phyloP scores from a whole-genome alignment of 257 asterid genomes.

The Solanum sejunctum region DNA sequence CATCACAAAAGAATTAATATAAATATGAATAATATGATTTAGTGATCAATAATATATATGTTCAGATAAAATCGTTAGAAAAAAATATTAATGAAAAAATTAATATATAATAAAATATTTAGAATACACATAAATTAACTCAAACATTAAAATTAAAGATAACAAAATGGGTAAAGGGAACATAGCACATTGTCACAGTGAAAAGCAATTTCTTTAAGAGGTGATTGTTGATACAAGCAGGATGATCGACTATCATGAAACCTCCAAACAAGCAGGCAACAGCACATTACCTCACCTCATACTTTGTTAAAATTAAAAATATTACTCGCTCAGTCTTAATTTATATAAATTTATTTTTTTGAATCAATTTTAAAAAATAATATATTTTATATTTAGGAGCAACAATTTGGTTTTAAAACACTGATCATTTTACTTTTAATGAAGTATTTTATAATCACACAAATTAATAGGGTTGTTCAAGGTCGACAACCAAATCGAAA shows the following conservation, averaged over 20 bases:
- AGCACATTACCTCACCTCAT: background rate
- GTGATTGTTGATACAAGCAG: background rate
- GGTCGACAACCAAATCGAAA: too few relatives aligned
- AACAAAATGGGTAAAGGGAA: background rate
- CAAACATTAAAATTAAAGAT: too few relatives aligned
- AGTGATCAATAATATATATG: too few relatives aligned
- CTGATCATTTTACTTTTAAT: too few relatives aligned
- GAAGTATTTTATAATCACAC: too few relatives aligned
- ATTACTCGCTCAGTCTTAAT: background rate
- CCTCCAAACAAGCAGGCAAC: background rate
- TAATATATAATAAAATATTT: background rate
- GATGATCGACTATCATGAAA: background rate
- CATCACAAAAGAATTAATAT: background rate
- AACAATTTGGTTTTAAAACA: too few relatives aligned
- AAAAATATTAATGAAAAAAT: background rate
- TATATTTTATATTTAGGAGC: too few relatives aligned
- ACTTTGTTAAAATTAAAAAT: background rate
- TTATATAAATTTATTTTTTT: background rate
- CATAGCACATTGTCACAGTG: background rate
- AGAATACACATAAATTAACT: fast-evolving
- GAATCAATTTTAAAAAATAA: too few relatives aligned
- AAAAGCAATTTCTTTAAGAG: background rate
- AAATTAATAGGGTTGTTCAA: too few relatives aligned
- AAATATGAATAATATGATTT: too few relatives aligned
- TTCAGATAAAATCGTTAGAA: too few relatives aligned